phyloP scores from a whole-genome alignment of 176 grass and related monocot genomes.

The Musa schizocarpa region DNA sequence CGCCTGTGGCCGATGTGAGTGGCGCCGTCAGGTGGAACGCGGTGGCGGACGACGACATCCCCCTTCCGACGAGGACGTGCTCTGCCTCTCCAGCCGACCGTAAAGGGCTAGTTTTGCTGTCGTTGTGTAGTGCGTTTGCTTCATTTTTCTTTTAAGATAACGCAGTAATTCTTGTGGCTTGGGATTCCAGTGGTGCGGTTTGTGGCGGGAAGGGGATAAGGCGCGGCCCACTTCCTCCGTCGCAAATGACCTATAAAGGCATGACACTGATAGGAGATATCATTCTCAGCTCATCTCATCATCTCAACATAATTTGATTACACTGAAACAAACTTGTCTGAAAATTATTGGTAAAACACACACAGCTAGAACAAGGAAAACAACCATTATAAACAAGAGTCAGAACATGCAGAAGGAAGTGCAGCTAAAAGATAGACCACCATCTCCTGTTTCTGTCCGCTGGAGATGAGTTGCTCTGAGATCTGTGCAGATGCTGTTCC shows the following conservation, averaged over 20 bases:
- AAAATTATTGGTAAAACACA: too few species aligned
- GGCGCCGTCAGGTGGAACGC: slow-evolving; percentile 28
- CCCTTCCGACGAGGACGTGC: neutral
- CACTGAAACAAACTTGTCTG: too few species aligned
- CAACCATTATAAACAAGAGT: neutral
- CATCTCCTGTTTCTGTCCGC: slow-evolving; percentile 53
- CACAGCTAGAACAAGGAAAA: neutral
- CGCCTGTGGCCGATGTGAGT: slow-evolving; percentile 10
- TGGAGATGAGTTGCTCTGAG: slow-evolving; percentile 21
- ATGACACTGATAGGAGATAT: too few species aligned
- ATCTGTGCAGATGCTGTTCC: slow-evolving; percentile 22
- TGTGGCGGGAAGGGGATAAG: neutral
- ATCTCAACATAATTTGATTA: too few species aligned
- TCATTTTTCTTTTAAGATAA: too few species aligned
- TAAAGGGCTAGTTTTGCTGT: too few species aligned
- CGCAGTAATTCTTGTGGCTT: neutral
- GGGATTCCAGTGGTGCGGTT: neutral
- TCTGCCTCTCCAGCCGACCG: too few species aligned
- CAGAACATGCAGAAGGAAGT: too few species aligned
- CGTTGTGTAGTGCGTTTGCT: too few species aligned
- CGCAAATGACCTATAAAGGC: too few species aligned
- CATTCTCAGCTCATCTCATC: too few species aligned
- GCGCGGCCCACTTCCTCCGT: neutral
- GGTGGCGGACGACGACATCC: slow-evolving; percentile 25
- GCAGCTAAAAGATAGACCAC: slow-evolving; percentile 73